These are phyloP conservation scores for Xylaria acuta DNA, from an alignment of 495 filamentous ascomycete genomes.

Conservation along the genomic window DNA sequence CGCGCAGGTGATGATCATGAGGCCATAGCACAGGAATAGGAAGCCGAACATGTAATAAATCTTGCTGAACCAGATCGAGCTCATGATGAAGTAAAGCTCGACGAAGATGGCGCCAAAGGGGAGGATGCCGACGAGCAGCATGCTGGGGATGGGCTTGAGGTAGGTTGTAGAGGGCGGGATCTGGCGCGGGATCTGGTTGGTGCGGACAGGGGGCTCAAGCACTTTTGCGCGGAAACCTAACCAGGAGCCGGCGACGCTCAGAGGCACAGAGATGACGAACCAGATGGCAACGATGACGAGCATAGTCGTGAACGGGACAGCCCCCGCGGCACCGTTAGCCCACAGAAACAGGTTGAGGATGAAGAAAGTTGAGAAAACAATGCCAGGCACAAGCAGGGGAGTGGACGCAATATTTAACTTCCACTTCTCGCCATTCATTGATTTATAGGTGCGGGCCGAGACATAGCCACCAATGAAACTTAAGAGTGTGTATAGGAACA, in stretches of 20 bases:
- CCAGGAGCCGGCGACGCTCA: slow-evolving; percentile 92
- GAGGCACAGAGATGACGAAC: slow-evolving; percentile 93
- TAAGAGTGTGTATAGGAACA: slow-evolving; percentile 90
- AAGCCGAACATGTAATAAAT: slow-evolving; percentile 99
- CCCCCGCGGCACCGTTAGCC: slow-evolving; percentile 86
- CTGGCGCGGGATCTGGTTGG: slow-evolving; percentile 97
- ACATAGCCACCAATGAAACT: slow-evolving; percentile 93
- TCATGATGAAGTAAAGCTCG: slow-evolving; percentile 98
- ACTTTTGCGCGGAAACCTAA: slow-evolving; percentile 74
- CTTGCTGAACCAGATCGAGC: slow-evolving; percentile 94
- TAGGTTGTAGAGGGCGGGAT: slow-evolving; percentile 84
- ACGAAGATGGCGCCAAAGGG: slow-evolving; percentile 97
- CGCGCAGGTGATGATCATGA: slow-evolving; percentile 96
- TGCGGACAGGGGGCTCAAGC: slow-evolving; percentile 82
- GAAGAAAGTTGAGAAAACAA: slow-evolving; percentile 91
- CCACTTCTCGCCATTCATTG: slow-evolving; percentile 90
- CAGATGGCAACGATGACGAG: slow-evolving; percentile 89
- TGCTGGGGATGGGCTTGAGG: slow-evolving; percentile 81
- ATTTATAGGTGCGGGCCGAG: slow-evolving; percentile 88
- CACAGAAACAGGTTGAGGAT: slow-evolving; percentile 95
- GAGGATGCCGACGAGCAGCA: slow-evolving; percentile 86
- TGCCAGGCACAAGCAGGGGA: slow-evolving; percentile 80
- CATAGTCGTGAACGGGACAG: slow-evolving; percentile 97
- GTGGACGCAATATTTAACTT: slow-evolving; percentile 91
- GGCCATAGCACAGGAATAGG: slow-evolving; percentile 93